Percentiles rank a stretch among this genome's conserved stretches.
phyloP scores from a whole-genome alignment of 257 asterid species.

The Lithospermum erythrorhizon region DNA sequence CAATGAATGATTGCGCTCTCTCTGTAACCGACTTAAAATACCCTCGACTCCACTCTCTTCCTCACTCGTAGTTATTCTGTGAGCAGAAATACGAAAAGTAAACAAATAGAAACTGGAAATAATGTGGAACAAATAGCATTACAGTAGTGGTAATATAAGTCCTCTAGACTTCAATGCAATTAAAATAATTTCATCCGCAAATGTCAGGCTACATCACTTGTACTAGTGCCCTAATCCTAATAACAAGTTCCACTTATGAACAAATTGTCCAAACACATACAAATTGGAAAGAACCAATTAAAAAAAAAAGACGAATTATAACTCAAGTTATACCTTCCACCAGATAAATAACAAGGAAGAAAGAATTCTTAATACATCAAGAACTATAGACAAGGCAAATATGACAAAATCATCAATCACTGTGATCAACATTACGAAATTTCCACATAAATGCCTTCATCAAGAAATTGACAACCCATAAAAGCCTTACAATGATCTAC shows the following conservation, averaged over 20 bases:
- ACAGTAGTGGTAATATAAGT: neutral
- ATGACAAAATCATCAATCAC: no score
- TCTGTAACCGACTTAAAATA: slow-evolving; percentile 69
- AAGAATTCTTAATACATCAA: neutral
- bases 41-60: slow-evolving; percentile 60
- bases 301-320: neutral
- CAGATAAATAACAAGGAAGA: neutral
- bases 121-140: neutral
- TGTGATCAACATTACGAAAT: neutral
- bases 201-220: neutral
- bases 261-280: neutral
- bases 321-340: neutral
- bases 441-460: slow-evolving; percentile 1
- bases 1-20: slow-evolving; percentile 50
- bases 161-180: neutral
- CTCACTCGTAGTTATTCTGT: slow-evolving; percentile 40
- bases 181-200: neutral
- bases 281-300: neutral
- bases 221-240: no score
- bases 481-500: slow-evolving; percentile 48
- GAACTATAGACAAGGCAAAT: neutral
- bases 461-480: slow-evolving; percentile 9
- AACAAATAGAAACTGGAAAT: neutral
- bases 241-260: neutral
- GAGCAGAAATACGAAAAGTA: neutral